Base-by-base conservation (phyloP, 345 rosid species). In the Draba incana region DNA sequence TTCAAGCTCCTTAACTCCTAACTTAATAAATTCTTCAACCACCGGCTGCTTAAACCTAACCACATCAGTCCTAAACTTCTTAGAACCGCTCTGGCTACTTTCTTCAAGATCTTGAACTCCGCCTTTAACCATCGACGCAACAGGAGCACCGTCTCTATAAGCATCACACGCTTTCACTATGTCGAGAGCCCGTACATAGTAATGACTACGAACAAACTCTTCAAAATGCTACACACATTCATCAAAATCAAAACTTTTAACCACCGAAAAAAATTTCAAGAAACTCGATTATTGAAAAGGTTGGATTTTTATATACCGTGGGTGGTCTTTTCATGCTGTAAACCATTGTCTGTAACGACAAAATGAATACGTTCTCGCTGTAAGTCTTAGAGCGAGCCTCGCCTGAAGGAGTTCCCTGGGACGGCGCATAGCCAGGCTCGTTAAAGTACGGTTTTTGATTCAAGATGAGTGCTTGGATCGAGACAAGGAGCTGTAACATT, bases 401-500 rank as follows among this genome's bases (percentile, higher is more conserved):
- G 58, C 96, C 96, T 7, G 61, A 2, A 27, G 42, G 27, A 13
- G 88, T 66, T 52, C 96, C 92, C 50, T 37, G 63, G 14, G 31
- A 8, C 20, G 3, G 16, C 56, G 53, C 96, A 54, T 44, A 88
- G 10, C 94, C 96, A 64, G 98, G 98, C 79, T 90, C 98, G 70
- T 93, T 93, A 52, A 85, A 90, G 80, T 77, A 93, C n/a, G 98
- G 98, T 67, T 88, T 85, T 48, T 84, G 81, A 66, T 93, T 90
- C 83, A 93, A 84, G 67, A 93, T 88, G 77, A 93, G 81, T 28
- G 92, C 98, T 77, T 93, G 98, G 74, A 93, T 86, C 11, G 98
- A 93, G 24, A 93, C 94, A 63, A 93, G 82, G 78, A 93, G 94
- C 82, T 93, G 98, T 30, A 90, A 79, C 82, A 84, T 81, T 33